phyloP scores from a whole-genome alignment of 495 filamentous ascomycete genomes.

The Clohesyomyces aquaticus region DNA sequence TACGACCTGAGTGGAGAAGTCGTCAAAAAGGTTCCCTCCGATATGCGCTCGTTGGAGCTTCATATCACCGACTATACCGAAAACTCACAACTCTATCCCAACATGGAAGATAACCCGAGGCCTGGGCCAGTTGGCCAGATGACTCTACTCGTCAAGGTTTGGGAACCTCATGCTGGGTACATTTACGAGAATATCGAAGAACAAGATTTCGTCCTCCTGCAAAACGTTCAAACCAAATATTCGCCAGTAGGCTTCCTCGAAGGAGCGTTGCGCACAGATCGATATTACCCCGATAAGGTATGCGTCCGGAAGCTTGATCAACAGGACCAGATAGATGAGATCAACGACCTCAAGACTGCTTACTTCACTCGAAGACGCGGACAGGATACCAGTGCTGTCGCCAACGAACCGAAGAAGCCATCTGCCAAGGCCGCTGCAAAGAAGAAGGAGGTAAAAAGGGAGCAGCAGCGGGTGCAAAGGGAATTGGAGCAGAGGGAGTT shows the following conservation, averaged over 20 bases:
- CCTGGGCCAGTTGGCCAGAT: conserved; percentile 76
- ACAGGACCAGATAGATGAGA: background rate
- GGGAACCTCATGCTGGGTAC: conserved; percentile 66
- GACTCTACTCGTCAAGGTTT: conserved; percentile 73
- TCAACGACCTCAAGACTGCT: conserved; percentile 19
- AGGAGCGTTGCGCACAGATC: conserved; percentile 70
- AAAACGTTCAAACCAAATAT: conserved; percentile 72
- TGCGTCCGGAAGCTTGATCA: conserved; percentile 54
- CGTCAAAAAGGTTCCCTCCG: conserved; percentile 59
- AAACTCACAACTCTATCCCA: conserved; percentile 63
- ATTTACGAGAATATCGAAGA: conserved; percentile 58
- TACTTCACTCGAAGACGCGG: conserved; percentile 5
- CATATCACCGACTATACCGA: conserved; percentile 88
- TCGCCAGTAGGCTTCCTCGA: conserved; percentile 63
- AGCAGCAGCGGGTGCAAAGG: conserved; percentile 47
- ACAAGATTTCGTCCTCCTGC: conserved; percentile 65
- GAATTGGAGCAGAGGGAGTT: conserved; percentile 48
- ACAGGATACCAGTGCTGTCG: conserved; percentile 44
- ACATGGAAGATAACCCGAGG: conserved; percentile 58
- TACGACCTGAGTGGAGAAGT: conserved; percentile 79
- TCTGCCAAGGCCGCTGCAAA: conserved; percentile 40
- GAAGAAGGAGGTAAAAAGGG: conserved; percentile 47
- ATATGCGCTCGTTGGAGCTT: conserved; percentile 53
- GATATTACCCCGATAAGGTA: conserved; percentile 54
- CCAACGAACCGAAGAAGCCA: conserved; percentile 44